phyloP scores from a whole-genome alignment of 2,329 filamentous ascomycete genomes.

The Fusarium irregulare region DNA sequence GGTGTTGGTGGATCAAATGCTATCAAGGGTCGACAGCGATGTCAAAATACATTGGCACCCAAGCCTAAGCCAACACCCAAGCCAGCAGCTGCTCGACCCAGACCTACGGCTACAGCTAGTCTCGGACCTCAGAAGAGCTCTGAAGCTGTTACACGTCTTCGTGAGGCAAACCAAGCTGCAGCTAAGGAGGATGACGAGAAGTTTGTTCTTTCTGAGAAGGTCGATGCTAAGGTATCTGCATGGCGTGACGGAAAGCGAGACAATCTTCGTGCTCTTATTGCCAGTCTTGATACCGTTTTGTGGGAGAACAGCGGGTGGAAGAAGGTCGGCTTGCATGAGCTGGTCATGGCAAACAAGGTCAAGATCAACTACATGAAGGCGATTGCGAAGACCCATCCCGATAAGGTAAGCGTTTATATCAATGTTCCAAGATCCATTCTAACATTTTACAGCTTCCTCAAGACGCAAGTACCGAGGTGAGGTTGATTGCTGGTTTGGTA shows the following conservation, averaged over 20 bases:
- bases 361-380: slow-evolving; percentile 99
- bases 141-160: slow-evolving; percentile 83
- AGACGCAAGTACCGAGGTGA: slow-evolving; percentile 72
- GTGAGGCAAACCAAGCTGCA: slow-evolving; percentile 85
- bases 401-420: slow-evolving; percentile 77
- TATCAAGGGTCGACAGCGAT: slow-evolving; percentile 86
- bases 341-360: slow-evolving; percentile 93
- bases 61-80: slow-evolving; percentile 65
- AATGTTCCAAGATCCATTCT: background rate
- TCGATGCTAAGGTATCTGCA: slow-evolving; percentile 79
- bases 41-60: slow-evolving; percentile 84
- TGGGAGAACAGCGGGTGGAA: slow-evolving; percentile 97
- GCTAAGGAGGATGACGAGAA: slow-evolving; percentile 92
- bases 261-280: slow-evolving; percentile 87
- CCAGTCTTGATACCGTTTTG: slow-evolving; percentile 86
- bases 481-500: slow-evolving; percentile 72
- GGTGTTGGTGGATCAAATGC: slow-evolving; percentile 88
- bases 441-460: slow-evolving; percentile 65
- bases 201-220: slow-evolving; percentile 85
- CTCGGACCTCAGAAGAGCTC: slow-evolving; percentile 64
- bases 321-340: slow-evolving; percentile 92
- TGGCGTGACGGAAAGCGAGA: slow-evolving; percentile 95
- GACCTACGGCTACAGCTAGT: slow-evolving; percentile 54
- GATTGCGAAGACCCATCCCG: slow-evolving; percentile 97
- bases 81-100: slow-evolving; percentile 59